Percentiles rank a stretch among this genome's conserved stretches.
Conservation (phyloP, 768 basidiomycete genomes). For the Russula sp. region DNA sequence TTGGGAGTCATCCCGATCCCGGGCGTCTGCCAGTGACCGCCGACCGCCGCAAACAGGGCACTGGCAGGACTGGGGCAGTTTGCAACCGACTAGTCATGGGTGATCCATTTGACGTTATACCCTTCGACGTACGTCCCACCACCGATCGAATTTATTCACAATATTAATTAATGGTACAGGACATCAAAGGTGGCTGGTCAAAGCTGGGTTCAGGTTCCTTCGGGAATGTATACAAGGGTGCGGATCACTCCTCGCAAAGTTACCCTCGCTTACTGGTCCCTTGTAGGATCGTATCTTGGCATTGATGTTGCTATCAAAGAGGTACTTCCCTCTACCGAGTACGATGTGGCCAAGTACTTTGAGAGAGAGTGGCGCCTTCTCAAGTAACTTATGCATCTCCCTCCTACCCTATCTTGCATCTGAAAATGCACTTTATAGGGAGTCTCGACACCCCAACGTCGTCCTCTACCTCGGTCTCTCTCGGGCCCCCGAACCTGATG, state of each 20-base stretch:
- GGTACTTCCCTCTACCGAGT: slow-evolving; percentile 84
- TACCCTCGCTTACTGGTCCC: neutral
- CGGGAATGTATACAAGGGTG: slow-evolving; percentile 87
- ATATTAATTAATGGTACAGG: slow-evolving; percentile 37
- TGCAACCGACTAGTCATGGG: slow-evolving; percentile 32
- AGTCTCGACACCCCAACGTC: slow-evolving; percentile 88
- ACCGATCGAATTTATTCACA: neutral
- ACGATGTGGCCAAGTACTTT: slow-evolving; percentile 96
- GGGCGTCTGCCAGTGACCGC: too few relatives aligned
- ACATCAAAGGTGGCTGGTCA: slow-evolving; percentile 84
- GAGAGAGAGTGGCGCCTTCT: slow-evolving; percentile 98
- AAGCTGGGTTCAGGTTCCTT: slow-evolving; percentile 90
- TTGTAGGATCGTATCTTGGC: slow-evolving; percentile 79
- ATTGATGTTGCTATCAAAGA: slow-evolving; percentile 97
- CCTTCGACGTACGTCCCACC: slow-evolving; percentile 57
- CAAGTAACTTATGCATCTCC: slow-evolving; percentile 46
- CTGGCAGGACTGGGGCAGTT: neutral
- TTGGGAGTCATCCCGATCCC: too few relatives aligned
- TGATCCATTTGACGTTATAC: slow-evolving; percentile 84
- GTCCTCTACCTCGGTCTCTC: slow-evolving; percentile 90
- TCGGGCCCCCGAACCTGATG: slow-evolving; percentile 67
- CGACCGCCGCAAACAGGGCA: too few relatives aligned
- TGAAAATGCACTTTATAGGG: slow-evolving; percentile 35
- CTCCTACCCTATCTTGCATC: slow-evolving; percentile 8
- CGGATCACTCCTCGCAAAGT: neutral